Evolutionary conservation across 2,329 filamentous ascomycete species (phyloP).

Genomic region (Trichoderma sp.): DNA sequence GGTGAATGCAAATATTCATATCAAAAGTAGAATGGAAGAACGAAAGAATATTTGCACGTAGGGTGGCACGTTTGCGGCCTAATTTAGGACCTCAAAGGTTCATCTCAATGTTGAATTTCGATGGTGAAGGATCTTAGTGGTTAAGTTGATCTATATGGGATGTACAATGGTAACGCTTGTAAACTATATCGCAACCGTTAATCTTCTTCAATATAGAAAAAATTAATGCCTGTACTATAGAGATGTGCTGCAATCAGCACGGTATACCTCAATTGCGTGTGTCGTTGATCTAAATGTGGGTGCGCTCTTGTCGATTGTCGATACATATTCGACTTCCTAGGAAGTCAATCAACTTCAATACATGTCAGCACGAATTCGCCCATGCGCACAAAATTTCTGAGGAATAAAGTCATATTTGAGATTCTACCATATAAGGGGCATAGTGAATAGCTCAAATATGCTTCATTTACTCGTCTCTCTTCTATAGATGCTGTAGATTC

Average conservation of each 20-base stretch:
- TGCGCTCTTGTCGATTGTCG: not conserved
- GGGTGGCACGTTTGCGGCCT: not conserved
- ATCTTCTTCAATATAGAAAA: not conserved
- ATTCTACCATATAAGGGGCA: too few relatives aligned
- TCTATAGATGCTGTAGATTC: too few relatives aligned
- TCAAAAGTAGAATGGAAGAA: not conserved
- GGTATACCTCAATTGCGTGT: not conserved
- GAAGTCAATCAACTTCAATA: not conserved
- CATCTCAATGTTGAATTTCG: too few relatives aligned
- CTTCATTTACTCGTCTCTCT: too few relatives aligned
- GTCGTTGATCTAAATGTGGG: not conserved
- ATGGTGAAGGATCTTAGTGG: too few relatives aligned
- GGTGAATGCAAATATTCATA: too few relatives aligned
- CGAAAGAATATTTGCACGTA: not conserved
- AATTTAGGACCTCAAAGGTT: not conserved
- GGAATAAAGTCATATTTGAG: too few relatives aligned
- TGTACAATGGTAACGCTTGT: too few relatives aligned
- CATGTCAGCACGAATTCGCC: too few relatives aligned
- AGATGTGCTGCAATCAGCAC: not conserved
- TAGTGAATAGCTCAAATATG: too few relatives aligned
- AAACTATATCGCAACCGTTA: not conserved
- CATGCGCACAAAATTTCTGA: too few relatives aligned
- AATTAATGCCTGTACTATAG: not conserved
- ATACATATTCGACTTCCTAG: not conserved
- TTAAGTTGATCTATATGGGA: too few relatives aligned